Evolutionary conservation across 2,329 filamentous ascomycete genomes (phyloP), one percentile per base, ranked within the genome.

Genomic region (Aspergillus pseudoterreus): DNA sequence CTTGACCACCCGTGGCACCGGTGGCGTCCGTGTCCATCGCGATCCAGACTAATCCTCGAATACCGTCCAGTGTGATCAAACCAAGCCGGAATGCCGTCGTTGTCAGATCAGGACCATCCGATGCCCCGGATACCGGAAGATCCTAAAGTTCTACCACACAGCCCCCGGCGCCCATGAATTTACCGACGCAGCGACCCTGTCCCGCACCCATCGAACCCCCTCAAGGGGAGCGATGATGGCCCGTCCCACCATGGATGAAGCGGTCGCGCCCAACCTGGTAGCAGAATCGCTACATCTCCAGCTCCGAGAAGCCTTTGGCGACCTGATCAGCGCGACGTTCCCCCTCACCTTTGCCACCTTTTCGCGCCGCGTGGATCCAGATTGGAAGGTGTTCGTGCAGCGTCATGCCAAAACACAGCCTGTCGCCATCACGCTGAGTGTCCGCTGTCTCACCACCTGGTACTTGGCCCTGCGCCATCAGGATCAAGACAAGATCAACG

Each of bases 331-430:
- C 30, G 47, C 45, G 12, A 50, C 47, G 11, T 63, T 61, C 45
- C 55, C 57, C 1, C 47, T 44, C 10, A 50, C 53, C 9, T 61
- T 53, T 41, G 51, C 55, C 38, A 51, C 43, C 6, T 61, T 58
- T 38, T 50, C 47, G 15, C 49, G 14, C 2, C 58, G 58, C 2
- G 48, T 61, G 21, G 52, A 53, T 4, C 50, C 53, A 12, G 58
- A 53, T 36, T 63, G 59, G 59, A 42, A 58, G 17, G 54, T 58
- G 15, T 53, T 60, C n/a, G 56, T 56, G 21, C 58, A 55, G 6
- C 32, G 54, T 21, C 47, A 57, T 35, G 36, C 45, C n/a, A 48
- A 41, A 2, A 43, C 53, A 2, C 45, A 50, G 10, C 38, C 47
- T 5, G 45, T 33, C 8, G 27, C 55, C 3, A 39, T 63, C 17